A percentile compares a stretch with the other conserved stretches of the same genome.
Evolutionary conservation across 2,329 filamentous ascomycete genomes (phyloP).

Genomic region (Anisogramma anomala): DNA sequence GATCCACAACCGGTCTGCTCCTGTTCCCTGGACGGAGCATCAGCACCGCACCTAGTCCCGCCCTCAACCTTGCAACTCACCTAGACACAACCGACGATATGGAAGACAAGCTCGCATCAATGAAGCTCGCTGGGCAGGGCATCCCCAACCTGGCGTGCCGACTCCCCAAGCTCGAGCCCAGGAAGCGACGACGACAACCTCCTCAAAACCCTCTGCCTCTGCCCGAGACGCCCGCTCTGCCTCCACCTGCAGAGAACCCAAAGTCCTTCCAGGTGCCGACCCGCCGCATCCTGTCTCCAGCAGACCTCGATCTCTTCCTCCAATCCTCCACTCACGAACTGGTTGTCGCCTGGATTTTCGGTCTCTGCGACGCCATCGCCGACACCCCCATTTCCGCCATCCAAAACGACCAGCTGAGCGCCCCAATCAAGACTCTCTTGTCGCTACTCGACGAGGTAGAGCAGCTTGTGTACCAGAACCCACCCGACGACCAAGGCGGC

Average conservation of each 20-base stretch:
- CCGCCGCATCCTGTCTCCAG: constrained; percentile 67
- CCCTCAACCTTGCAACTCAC: no score
- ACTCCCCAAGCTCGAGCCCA: constrained; percentile 57
- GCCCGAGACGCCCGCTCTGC: constrained; percentile 64
- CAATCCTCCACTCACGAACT: constrained; percentile 64
- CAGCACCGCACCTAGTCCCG: no score
- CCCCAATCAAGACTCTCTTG: constrained; percentile 52
- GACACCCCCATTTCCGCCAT: constrained; percentile 56
- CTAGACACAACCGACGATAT: no score
- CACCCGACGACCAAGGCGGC: constrained; percentile 74
- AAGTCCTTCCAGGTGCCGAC: constrained; percentile 55
- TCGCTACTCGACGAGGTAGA: constrained; percentile 60
- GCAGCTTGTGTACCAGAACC: constrained; percentile 53
- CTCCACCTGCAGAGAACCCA: constrained; percentile 49
- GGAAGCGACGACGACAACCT: constrained; percentile 41
- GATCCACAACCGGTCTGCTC: no score
- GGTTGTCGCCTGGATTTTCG: constrained; percentile 75
- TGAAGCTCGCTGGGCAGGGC: constrained; percentile 7
- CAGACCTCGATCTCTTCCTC: constrained; percentile 74
- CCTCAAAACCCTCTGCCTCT: constrained; percentile 48
- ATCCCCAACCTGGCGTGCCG: constrained; percentile 42
- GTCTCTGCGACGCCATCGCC: constrained; percentile 68
- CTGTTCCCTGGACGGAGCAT: no score
- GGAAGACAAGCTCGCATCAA: neutral
- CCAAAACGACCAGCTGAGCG: constrained; percentile 43